Evolutionary conservation across 1,139 yeast genomes (phyloP), one percentile per base, ranked within the genome.

Genomic region (Suhomyces bokatorum): DNA sequence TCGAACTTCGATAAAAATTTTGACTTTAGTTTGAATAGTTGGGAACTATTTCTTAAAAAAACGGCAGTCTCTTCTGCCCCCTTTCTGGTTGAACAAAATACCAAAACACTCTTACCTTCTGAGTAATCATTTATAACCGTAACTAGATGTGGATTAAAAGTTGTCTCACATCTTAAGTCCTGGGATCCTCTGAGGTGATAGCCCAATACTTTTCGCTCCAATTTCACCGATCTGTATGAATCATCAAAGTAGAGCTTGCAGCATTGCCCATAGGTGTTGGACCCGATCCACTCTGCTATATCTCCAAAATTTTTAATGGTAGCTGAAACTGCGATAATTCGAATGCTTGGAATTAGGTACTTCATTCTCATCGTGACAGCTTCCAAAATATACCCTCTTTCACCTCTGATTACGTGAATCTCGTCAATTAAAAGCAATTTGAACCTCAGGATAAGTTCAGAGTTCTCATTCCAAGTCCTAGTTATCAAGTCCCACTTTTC

Each of bases 401-500:
- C 52, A 28, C 76, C 81, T 39, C 71, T 67, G 28, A 80, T 57
- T 15, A 70, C 66, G 52, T 78, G 83, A 9, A 78, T 66, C 49
- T 80, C 83, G 60, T 78, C 83, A 16, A 79, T 66, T 13, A 80
- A 50, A 17, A 79, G 57, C 15, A 79, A 54, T 38, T 63, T 63
- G 26, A 13, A 37, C 4, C 15, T 9, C 5, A 11, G 10, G 2
- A 37, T 4, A 1, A 78, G 62, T 31, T 59, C 65, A 3, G 60
- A 51, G 44, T 70, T 67, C 48, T 76, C 80, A 4, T 60, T 51
- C 81, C 81, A 75, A 49, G 68, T 67, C 48, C 83, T 63, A 0
- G 83, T 76, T 42, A 78, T 58, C 38, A 71, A 58, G 51, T 79
- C 84, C 81, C 82, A 78, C 58, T 78, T 79, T 56, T 80, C 84